These are phyloP conservation scores for Glutinoglossum americanum DNA, from an alignment of 495 filamentous ascomycete species.

Conservation along the genomic window DNA sequence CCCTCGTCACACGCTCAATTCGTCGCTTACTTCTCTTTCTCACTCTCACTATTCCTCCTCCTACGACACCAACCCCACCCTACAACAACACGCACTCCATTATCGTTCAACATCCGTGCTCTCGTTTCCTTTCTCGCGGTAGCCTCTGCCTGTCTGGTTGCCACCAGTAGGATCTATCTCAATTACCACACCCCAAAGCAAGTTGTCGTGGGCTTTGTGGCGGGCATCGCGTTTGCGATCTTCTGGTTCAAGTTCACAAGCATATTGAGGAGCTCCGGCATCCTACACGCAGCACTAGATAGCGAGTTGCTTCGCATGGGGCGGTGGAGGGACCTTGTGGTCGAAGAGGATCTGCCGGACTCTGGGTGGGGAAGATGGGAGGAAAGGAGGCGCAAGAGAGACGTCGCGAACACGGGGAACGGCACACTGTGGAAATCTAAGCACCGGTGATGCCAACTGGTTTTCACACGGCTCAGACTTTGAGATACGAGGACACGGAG, in stretches of 20 bases:
- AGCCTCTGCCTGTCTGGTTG: conserved; percentile 42
- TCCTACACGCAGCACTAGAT: conserved; percentile 55
- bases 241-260: conserved; percentile 60
- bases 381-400: conserved; percentile 14
- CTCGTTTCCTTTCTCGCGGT: conserved; percentile 34
- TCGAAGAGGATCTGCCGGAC: conserved; percentile 77
- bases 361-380: conserved; percentile 91
- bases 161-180: conserved; percentile 67
- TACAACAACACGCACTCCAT: conserved; percentile 26
- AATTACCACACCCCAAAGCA: conserved; percentile 83
- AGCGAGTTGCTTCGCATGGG: conserved; percentile 38
- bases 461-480: background rate
- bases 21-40: conserved; percentile 69
- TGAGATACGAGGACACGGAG: no score
- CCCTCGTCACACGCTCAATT: conserved; percentile 97
- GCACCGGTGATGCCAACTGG: background rate
- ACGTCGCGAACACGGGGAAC: background rate
- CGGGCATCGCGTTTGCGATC: conserved; percentile 48
- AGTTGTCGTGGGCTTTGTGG: conserved; percentile 55
- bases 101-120: conserved; percentile 33
- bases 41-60: conserved; percentile 60
- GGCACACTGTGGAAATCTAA: background rate
- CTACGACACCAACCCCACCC: conserved; percentile 43
- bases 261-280: conserved; percentile 34
- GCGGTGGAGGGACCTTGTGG: conserved; percentile 60